A percentile compares a stretch with the other conserved stretches of the same genome.
phyloP scores from a whole-genome alignment of 257 asterid genomes.

The Solanum tacnaense region DNA sequence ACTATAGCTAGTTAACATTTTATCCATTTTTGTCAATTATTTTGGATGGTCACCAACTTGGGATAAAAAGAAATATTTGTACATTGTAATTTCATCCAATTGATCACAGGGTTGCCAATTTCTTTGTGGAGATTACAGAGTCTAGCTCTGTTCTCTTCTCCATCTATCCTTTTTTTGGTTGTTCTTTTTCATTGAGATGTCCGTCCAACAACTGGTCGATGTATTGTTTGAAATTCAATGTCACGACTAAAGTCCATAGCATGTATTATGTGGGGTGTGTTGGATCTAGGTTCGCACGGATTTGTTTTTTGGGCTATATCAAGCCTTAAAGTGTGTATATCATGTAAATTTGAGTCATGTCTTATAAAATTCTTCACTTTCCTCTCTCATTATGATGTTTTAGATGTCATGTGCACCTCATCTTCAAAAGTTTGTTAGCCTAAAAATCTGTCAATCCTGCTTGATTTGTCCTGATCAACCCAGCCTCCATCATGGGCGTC shows the following conservation, averaged over 20 bases:
- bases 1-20: neutral
- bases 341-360: neutral
- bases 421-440: neutral
- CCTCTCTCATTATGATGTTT: neutral
- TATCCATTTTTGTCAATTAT: neutral
- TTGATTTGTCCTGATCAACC: neutral
- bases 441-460: neutral
- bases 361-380: neutral
- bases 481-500: neutral
- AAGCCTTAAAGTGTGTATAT: neutral
- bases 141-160: neutral
- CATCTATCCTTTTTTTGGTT: neutral
- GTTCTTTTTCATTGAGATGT: neutral
- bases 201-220: neutral
- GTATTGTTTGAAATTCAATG: neutral
- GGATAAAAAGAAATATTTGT: too few species aligned
- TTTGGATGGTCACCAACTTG: too few species aligned
- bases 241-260: neutral
- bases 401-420: neutral
- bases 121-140: neutral
- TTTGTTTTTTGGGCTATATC: neutral
- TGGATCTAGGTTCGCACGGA: neutral
- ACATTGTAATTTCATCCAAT: too few species aligned
- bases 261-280: neutral
- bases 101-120: too few species aligned